phyloP scores from a whole-genome alignment of 2,329 filamentous ascomycete species.

The Rhexocercosporidium sp. region DNA sequence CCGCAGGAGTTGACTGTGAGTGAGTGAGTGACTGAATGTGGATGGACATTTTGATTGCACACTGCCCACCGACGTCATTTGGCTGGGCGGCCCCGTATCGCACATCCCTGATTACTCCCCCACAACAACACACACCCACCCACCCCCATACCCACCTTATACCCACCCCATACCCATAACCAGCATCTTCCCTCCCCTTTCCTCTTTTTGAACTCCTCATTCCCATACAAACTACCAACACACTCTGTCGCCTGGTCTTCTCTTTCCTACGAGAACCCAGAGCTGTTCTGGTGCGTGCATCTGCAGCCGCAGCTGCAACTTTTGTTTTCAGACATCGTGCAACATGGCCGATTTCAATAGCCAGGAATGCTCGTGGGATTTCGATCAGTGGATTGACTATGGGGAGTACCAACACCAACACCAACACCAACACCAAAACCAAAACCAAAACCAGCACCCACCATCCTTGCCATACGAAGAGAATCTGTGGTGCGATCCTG shows the following conservation, averaged over 20 bases:
- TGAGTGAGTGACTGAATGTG: no score
- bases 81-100: no score
- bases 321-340: background rate
- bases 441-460: slow-evolving; percentile 7
- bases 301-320: no score
- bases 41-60: no score
- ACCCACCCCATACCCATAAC: background rate
- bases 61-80: slow-evolving; percentile 1
- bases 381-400: background rate
- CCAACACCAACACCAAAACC: no score
- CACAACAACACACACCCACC: background rate
- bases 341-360: slow-evolving; percentile 1
- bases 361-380: slow-evolving; percentile 4
- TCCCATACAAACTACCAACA: background rate
- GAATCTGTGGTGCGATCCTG: background rate
- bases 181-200: background rate
- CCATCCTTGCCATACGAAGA: background rate
- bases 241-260: background rate
- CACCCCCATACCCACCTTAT: no score
- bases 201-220: background rate
- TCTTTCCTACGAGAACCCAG: background rate
- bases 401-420: background rate
- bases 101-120: no score
- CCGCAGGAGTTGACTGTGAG: no score
- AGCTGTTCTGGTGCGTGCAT: background rate